Evolutionary conservation across 1,284 basidiomycete genomes (phyloP), one percentile per base, ranked within the genome.

Genomic region (Ceratorhiza oryzae-sativae): DNA sequence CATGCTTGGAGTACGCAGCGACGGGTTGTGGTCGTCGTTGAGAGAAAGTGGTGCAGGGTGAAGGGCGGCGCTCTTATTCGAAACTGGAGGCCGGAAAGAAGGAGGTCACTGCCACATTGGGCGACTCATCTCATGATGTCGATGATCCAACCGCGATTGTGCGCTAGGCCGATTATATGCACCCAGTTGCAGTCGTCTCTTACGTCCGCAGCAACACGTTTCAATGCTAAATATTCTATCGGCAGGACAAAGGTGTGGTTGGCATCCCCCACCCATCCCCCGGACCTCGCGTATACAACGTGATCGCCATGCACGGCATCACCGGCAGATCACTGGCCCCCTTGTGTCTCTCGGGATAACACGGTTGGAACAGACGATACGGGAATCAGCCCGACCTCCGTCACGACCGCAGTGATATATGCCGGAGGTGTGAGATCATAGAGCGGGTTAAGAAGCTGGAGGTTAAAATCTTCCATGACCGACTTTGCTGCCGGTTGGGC

Each of bases 331-430:
- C 10, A 56, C 25, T 56, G 32, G 8, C 30, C 53, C n/a, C 36
- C 39, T 42, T 68, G 65, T 27, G 65, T 68, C 39, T 68, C 65
- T 60, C 76, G 51, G 18, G 72, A 75, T 23, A 83, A 76, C 0
- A 83, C 81, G 2, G 81, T 82, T 4, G 82, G 82, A 9, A 83
- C 82, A 2, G 82, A 82, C 61, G 79, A 93, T 0, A 94, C 93
- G 2, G 94, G 94, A 75, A 97, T 95, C 71, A 95, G 85, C 3
- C 94, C 94, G 56, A 95, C 94, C 82, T 98, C 95, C 4, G 96
- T 97, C 72, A 97, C 95, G 27, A 98, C 93, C n/a, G 92, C 95
- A 0, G 95, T 97, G 75, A 98, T 94, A 78, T 89, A 90, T 25
- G 87, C 86, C 0, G 95, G 91, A 3, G 95, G 93, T 0, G 95